A percentile compares a stretch with the other conserved stretches of the same genome.
phyloP scores from a whole-genome alignment of 495 filamentous ascomycete genomes.

The Pyrenula massariospora region DNA sequence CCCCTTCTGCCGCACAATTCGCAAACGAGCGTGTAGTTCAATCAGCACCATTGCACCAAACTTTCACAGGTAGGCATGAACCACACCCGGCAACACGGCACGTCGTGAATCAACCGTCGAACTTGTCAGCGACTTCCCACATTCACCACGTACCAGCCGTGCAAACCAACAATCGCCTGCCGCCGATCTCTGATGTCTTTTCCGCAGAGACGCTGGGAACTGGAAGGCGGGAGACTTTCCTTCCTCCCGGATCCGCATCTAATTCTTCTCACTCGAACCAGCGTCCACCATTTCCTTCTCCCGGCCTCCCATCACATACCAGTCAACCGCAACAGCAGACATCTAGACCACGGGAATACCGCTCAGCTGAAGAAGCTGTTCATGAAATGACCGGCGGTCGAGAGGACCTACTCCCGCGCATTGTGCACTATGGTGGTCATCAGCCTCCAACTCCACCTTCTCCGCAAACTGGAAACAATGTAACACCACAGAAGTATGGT shows the following conservation, averaged over 20 bases:
- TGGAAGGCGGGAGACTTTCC: conserved; percentile 22
- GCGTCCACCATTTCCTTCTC: conserved; percentile 63
- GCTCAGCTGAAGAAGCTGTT: conserved; percentile 90
- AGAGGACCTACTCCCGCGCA: conserved; percentile 79
- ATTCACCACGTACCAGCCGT: conserved; percentile 84
- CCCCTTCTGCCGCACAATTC: conserved; percentile 89
- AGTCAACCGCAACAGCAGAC: conserved; percentile 24
- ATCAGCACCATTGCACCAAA: conserved; percentile 90
- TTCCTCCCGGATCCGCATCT: conserved; percentile 31
- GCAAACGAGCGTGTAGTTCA: conserved; percentile 94
- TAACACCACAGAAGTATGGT: conserved; percentile 4
- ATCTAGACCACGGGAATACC: conserved; percentile 71
- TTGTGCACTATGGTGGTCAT: conserved; percentile 88
- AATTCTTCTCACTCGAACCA: conserved; percentile 64
- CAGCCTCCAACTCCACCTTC: conserved; percentile 90
- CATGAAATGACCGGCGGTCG: conserved; percentile 80
- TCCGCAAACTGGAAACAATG: conserved; percentile 33
- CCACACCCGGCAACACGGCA: conserved; percentile 74
- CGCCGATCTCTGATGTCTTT: conserved; percentile 91
- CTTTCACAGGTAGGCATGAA: conserved; percentile 83
- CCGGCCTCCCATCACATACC: conserved; percentile 46
- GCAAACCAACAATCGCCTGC: conserved; percentile 85
- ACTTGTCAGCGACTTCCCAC: conserved; percentile 75
- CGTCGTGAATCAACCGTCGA: conserved; percentile 73
- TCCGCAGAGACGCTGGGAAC: conserved; percentile 61